Evolutionary conservation across 164 flowering plant species (phyloP), one percentile per base, ranked within the genome.

Genomic region (Cinnamomum micranthum): DNA sequence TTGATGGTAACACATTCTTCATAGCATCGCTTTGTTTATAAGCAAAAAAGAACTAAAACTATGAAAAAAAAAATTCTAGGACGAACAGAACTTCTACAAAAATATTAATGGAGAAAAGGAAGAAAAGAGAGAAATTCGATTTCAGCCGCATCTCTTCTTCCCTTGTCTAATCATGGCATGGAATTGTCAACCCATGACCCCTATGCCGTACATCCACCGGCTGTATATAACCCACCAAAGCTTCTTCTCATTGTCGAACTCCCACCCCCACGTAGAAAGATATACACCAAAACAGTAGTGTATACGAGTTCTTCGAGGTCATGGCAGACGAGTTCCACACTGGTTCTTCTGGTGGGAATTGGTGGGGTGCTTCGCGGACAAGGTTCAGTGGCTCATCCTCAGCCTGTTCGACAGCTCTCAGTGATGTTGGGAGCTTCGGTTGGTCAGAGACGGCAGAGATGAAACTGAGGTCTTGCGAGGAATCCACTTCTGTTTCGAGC

Each of bases 251-350:
- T 64, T 64, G 7, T 23, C 67, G 12, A 64, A 12, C 33, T 64
- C 25, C 14, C 11, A 23, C 25, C 25, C 25, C 11, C 13, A 25
- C 14, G 28, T 23, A 64, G 33, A 24, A 24, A 64, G 6, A 64
- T 24, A 64, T 64, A 64, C 67, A 64, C 67, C 15, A 25, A 63
- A 14, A 64, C 28, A 64, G 28, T 25, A 25, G 67, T 64, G 23
- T 64, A 64, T 14, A 60, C 7, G 60, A 4, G 0, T 55, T 47
- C 22, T 73, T 4, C 11, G 41, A 23, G 13, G 50, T 55, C 68
- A 92, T 92, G 97, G 97, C 85, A 50, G 76, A 80, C 11, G 80
- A 88, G 68, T 88, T 78, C 73, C 83, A 85, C 15, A 74, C 79
- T 60, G 68, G 82, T 69, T 76, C 77, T 52, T 74, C 80, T 68